phyloP scores from a whole-genome alignment of 208 protist genomes.

The Acanthamoeba royreba region DNA sequence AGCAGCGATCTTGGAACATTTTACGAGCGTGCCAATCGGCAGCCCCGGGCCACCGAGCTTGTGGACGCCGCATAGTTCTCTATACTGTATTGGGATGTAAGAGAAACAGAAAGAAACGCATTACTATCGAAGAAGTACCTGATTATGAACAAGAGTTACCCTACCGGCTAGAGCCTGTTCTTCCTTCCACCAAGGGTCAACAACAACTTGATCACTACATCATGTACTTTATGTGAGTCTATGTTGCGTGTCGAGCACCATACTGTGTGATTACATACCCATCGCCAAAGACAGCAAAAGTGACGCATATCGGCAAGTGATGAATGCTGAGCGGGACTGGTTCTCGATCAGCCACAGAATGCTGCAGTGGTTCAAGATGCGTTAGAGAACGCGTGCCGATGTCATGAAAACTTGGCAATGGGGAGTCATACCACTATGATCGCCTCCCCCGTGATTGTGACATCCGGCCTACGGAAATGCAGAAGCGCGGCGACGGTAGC shows the following conservation, averaged over 20 bases:
- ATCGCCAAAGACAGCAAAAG: slow-evolving; percentile 77
- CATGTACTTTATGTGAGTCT: too few relatives aligned
- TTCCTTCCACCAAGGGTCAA: slow-evolving; percentile 78
- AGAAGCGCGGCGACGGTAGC: slow-evolving; percentile 86
- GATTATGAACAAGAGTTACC: slow-evolving; percentile 74
- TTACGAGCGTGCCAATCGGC: slow-evolving; percentile 53
- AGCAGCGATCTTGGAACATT: slow-evolving; percentile 66
- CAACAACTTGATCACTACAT: slow-evolving; percentile 46
- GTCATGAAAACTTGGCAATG: too few relatives aligned
- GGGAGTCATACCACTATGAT: slow-evolving; percentile 59
- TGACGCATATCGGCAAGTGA: slow-evolving; percentile 87
- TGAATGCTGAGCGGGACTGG: slow-evolving; percentile 92
- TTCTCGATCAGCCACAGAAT: slow-evolving; percentile 89
- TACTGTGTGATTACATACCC: neutral
- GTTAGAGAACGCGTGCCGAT: too few relatives aligned
- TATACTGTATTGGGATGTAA: neutral
- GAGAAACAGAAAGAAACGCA: neutral
- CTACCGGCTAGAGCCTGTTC: slow-evolving; percentile 67
- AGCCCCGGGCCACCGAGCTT: slow-evolving; percentile 70
- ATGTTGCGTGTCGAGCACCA: neutral
- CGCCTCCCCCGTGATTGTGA: slow-evolving; percentile 88
- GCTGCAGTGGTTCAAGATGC: slow-evolving; percentile 44
- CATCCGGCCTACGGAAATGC: slow-evolving; percentile 92
- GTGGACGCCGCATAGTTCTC: slow-evolving; percentile 74
- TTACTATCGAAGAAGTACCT: neutral